phyloP scores from a whole-genome alignment of 139 green algal species.

The Tetradesmus obliquus region DNA sequence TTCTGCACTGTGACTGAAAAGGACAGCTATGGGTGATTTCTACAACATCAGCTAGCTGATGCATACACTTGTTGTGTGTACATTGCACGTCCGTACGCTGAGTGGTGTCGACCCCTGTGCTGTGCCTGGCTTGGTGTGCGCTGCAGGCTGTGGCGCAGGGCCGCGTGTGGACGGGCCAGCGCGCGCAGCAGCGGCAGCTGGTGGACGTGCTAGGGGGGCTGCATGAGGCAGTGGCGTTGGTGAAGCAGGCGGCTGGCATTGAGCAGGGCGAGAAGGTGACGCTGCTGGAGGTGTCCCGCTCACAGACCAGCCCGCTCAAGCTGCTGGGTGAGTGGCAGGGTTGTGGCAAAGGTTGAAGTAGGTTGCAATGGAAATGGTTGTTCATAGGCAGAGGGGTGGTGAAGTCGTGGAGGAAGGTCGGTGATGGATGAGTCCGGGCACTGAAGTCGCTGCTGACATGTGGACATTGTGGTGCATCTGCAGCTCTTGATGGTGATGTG shows the following conservation, averaged over 20 bases:
- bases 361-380: no score
- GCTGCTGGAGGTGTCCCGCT: conserved; percentile 65
- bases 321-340: conserved; percentile 48
- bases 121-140: background rate
- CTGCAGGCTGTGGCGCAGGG: conserved; percentile 74
- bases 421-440: no score
- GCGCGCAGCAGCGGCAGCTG: conserved; percentile 76
- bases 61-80: background rate
- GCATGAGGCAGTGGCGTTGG: conserved; percentile 77
- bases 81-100: no score
- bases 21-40: no score
- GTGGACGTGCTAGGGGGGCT: conserved; percentile 92
- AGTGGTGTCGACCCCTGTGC: background rate
- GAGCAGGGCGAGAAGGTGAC: conserved; percentile 47
- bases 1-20: no score
- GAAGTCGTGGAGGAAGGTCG: no score
- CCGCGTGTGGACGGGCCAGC: conserved; percentile 88
- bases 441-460: no score
- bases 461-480: no score
- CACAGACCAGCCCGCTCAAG: conserved; percentile 54
- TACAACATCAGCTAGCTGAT: no score
- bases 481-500: no score
- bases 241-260: conserved; percentile 82
- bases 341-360: background rate
- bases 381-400: no score